Percentiles rank a stretch among this genome's conserved stretches.
Evolutionary conservation across 768 basidiomycete species (phyloP).

Genomic region (Clavulina sp.): DNA sequence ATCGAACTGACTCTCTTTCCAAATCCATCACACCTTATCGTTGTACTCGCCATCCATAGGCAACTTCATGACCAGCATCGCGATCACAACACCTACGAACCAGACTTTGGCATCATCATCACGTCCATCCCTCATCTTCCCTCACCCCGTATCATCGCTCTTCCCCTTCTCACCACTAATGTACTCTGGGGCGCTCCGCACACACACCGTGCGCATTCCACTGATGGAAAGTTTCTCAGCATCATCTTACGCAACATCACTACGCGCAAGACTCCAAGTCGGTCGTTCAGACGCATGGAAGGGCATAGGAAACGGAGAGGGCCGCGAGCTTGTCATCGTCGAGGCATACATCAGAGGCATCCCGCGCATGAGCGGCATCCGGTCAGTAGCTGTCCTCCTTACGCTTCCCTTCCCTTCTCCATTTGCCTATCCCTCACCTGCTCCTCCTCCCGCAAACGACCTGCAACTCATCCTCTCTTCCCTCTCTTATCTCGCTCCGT

Average conservation of each 20-base stretch:
- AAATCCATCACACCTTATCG: no score
- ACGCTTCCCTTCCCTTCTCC: neutral
- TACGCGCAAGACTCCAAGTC: conserved; percentile 47
- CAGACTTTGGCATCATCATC: conserved; percentile 43
- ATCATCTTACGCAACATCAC: conserved; percentile 20
- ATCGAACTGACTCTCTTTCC: no score
- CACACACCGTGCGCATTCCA: conserved; percentile 29
- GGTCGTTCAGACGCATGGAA: conserved; percentile 63
- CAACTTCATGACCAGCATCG: conserved; percentile 67
- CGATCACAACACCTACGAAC: conserved; percentile 40
- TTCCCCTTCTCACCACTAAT: conserved; percentile 25
- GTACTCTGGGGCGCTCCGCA: conserved; percentile 12
- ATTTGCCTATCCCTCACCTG: neutral
- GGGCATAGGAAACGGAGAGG: conserved; percentile 46
- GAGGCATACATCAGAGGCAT: conserved; percentile 43
- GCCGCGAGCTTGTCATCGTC: conserved; percentile 52
- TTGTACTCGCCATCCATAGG: conserved; percentile 20
- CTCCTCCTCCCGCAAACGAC: neutral
- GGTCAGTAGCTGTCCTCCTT: conserved; percentile 25
- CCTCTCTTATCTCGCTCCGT: neutral
- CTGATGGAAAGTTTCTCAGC: conserved; percentile 39
- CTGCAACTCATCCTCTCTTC: neutral
- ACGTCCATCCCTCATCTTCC: conserved; percentile 35
- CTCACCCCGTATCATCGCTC: conserved; percentile 23
- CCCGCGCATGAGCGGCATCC: conserved; percentile 48